A percentile compares a stretch with the other conserved stretches of the same genome.
Conservation (phyloP, 2,329 filamentous ascomycete species). For the Beauveria sp. region DNA sequence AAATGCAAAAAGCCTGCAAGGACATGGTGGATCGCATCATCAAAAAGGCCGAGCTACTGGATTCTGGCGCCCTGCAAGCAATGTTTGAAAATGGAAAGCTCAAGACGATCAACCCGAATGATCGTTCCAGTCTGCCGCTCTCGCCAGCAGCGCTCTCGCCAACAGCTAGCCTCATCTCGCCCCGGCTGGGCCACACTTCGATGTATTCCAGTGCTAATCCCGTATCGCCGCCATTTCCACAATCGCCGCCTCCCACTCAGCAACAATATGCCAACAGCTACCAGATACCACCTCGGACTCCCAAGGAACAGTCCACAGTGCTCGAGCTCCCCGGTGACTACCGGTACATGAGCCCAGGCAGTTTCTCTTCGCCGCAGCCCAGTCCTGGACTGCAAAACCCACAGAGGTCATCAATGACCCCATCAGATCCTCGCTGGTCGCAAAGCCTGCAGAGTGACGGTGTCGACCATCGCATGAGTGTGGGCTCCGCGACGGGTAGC, state of each 20-base stretch:
- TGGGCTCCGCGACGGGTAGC: constrained; percentile 18
- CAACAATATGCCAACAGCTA: not conserved
- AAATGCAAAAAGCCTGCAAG: constrained; percentile 57
- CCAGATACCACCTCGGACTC: not conserved
- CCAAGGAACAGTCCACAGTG: not conserved
- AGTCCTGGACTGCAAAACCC: constrained; percentile 16
- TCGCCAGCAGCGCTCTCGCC: not conserved
- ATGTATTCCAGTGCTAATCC: not conserved
- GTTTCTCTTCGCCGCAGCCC: not conserved
- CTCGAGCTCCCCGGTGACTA: constrained; percentile 21
- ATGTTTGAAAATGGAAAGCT: constrained; percentile 61
- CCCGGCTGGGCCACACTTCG: constrained; percentile 1
- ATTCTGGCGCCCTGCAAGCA: constrained; percentile 55
- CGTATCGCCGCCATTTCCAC: not conserved
- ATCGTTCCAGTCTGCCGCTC: constrained; percentile 28
- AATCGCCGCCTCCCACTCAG: not conserved
- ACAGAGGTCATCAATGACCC: constrained; percentile 29
- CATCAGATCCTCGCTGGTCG: constrained; percentile 17
- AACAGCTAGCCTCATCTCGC: not conserved
- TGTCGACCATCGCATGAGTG: not conserved
- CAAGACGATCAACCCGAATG: constrained; percentile 49
- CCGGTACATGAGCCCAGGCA: constrained; percentile 11
- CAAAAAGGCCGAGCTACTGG: constrained; percentile 63
- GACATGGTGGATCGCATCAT: constrained; percentile 62
- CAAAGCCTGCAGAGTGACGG: constrained; percentile 11